Base-by-base conservation (phyloP, 805 yeast genomes). In the Kuraishia ogatae region DNA sequence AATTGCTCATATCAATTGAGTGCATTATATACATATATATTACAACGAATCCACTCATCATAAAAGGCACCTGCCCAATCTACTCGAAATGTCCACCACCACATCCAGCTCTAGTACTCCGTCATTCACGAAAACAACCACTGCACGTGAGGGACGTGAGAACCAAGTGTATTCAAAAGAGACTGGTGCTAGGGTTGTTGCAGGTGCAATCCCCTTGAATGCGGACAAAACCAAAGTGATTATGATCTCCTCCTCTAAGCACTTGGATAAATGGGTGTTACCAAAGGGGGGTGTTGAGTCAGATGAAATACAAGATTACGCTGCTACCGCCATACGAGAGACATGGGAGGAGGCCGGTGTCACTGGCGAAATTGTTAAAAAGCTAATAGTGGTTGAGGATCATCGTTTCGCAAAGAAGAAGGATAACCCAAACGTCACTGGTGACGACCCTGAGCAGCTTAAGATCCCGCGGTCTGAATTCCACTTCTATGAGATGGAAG, bases 291-390 rank as follows among this genome's bases (percentile, higher is more conserved):
- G 99, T 1, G 84, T 92, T 47, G 99, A 94, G 69, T 66, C 66
- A 28, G 99, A 94, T 68, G 99, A 89, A 68, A 69, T 72, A 2
- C 78, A 64, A 21, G 68, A 74, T 60, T 72, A 63, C 58, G 58
- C 64, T 17, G 54, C 71, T 2, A 72, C 88, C 4, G 97, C 97
- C 0, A 73, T 78, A 19, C 76, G 99, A 57, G 99, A 94, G 66
- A 89, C 96, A 0, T 94, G 99, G 99, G 99, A 94, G 68, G 99
- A 94, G 71, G 94, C 96, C 0, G 99, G 99, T 0, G 88, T 88
- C 23, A 79, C 78, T 39, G 97, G 97, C 7, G 71, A 66, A 19
- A 75, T 91, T 2, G 62, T 74, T 2, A 61, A 65, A 48, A 75
- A 76, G 56, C 71, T 93, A 48, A 96, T 93, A 0, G 73, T 80